phyloP scores from a whole-genome alignment of 768 basidiomycete genomes.

The Phanerochaete carnosa region DNA sequence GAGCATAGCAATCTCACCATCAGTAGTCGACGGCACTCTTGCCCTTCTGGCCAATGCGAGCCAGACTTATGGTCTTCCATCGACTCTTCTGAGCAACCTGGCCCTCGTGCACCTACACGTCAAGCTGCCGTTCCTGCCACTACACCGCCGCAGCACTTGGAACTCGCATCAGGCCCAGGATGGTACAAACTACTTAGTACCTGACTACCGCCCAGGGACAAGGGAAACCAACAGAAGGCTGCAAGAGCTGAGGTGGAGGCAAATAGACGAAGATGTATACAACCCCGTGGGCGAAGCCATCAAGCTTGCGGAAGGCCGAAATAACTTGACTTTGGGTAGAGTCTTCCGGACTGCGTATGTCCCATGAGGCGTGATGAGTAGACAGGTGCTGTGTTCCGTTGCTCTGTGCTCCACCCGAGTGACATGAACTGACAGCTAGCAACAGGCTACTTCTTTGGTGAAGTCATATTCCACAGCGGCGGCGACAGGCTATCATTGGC shows the following conservation, averaged over 20 bases:
- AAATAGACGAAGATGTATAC: slow-evolving; percentile 38
- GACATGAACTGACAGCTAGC: neutral
- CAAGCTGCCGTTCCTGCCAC: no score
- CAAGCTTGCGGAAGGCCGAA: slow-evolving; percentile 56
- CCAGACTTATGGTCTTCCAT: slow-evolving; percentile 58
- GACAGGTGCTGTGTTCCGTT: neutral
- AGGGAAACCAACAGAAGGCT: neutral
- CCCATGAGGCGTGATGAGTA: neutral
- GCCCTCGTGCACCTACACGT: slow-evolving; percentile 27
- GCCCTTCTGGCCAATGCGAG: slow-evolving; percentile 60
- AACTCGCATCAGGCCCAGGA: slow-evolving; percentile 2
- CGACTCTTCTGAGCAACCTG: slow-evolving; percentile 57
- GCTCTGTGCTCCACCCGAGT: neutral
- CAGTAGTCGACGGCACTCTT: slow-evolving; percentile 65
- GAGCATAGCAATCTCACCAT: slow-evolving; percentile 1
- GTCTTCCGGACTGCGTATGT: slow-evolving; percentile 24
- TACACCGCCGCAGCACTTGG: no score
- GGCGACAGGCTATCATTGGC: neutral
- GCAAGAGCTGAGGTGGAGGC: slow-evolving; percentile 14
- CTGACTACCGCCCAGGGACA: neutral
- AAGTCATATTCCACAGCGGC: neutral
- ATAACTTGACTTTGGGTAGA: slow-evolving; percentile 48
- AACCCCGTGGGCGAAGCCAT: slow-evolving; percentile 50
- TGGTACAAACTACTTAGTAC: slow-evolving; percentile 19
- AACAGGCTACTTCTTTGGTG: neutral